Evolutionary conservation across 805 yeast genomes (phyloP), one percentile per base, ranked within the genome.

Genomic region (Scheffersomyces ergatensis): DNA sequence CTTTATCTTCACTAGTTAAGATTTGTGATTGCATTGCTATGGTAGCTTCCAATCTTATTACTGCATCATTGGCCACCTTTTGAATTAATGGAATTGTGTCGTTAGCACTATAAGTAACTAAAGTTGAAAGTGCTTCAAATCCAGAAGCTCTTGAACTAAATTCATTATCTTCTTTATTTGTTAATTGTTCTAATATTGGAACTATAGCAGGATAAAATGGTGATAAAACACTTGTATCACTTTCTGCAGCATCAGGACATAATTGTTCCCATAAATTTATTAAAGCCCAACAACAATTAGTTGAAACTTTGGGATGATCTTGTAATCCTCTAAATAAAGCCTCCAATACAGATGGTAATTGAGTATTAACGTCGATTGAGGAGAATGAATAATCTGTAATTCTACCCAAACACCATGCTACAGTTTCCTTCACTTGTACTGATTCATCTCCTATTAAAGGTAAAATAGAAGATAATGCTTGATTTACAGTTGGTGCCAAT

Each of bases 221-320:
- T 20, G 96, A 85, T 68, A 93, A 74, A 18, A 81, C 74, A 24
- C 86, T 79, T 11, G 85, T 68, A 25, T 69, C 67, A 33, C 61
- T 62, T 26, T 63, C 60, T 1, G 76, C 68, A 9, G 80, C 80
- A 39, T 77, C 78, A 14, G 67, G 60, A 49, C 81, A 71, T 43
- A 90, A 67, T 65, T 89, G 96, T 63, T 92, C 98, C 20, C 87
- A 77, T 49, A 93, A 72, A 62, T 93, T 93, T 65, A 93, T 93
- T 46, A 93, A 72, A 5, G 97, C 83, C 99, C 99, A 93, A 64
- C 98, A 89, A 66, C 97, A 89, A 70, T 93, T 93, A n/a, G 97
- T 89, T 2, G 90, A 78, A 25, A 93, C 96, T 64, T 86, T 88
- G 26, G 97, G 89, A 60, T 89, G 95, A 62, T 90, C 98, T 50